These are phyloP conservation scores for Aspergillus piperis DNA, from an alignment of 2,329 filamentous ascomycete species.

Conservation along the genomic window DNA sequence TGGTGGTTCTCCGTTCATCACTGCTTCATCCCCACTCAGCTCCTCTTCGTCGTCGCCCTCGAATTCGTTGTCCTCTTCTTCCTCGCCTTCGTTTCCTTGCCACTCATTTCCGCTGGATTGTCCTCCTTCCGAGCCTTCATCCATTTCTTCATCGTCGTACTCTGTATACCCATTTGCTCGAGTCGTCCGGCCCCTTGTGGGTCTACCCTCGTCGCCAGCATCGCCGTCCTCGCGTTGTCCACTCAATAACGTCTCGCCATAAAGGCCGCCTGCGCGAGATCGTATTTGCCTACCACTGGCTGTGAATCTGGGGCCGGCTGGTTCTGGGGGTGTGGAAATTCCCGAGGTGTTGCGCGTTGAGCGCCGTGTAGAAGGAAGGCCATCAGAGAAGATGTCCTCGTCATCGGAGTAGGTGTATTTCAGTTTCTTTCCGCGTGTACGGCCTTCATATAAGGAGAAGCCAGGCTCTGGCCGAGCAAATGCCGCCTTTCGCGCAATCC, in stretches of 20 bases:
- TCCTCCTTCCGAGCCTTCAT: conserved; percentile 65
- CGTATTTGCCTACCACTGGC: conserved; percentile 83
- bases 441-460: conserved; percentile 92
- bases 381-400: conserved; percentile 68
- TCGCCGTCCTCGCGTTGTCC: conserved; percentile 53
- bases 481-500: conserved; percentile 78
- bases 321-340: conserved; percentile 71
- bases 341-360: conserved; percentile 67
- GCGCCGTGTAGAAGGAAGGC: conserved; percentile 63
- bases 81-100: conserved; percentile 74
- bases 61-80: conserved; percentile 69
- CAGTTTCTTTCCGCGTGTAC: conserved; percentile 91
- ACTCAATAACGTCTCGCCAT: conserved; percentile 58
- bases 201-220: conserved; percentile 44
- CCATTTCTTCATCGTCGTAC: conserved; percentile 64
- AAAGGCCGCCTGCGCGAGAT: conserved; percentile 54
- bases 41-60: conserved; percentile 54
- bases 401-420: conserved; percentile 96
- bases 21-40: conserved; percentile 46
- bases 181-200: conserved; percentile 40
- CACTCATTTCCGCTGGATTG: conserved; percentile 67
- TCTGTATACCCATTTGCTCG: conserved; percentile 44
- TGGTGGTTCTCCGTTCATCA: conserved; percentile 53
- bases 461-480: conserved; percentile 86
- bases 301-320: conserved; percentile 66